Evolutionary conservation across 1,139 yeast genomes (phyloP), one percentile per base, ranked within the genome.

Genomic region (Scheffersomyces segobiensis): DNA sequence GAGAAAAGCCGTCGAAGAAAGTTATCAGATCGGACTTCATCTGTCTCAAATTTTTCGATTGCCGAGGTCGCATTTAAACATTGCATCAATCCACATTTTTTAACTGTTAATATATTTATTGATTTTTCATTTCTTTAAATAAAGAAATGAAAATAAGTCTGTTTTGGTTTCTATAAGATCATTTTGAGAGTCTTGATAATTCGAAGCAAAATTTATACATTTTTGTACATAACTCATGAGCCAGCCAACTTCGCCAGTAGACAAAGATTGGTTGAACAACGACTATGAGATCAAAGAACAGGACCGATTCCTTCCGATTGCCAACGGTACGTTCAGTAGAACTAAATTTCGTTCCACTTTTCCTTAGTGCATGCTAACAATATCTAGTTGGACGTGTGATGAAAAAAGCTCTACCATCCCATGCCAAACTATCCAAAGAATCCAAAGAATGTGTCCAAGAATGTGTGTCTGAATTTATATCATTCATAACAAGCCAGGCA

Each of bases 221-320:
- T 12, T 24, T 32, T 32, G 42, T 32, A 32, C 17, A 32, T 32
- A 12, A 32, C 42, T 4, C 14, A 48, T 48, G 50, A 48, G 50
- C 24, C 21, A 20, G 17, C n/a, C 21, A 14, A 48, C 53, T 46
- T 22, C 49, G 14, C 49, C 52, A 4, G 42, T 56, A 20, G 60
- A 58, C 18, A 55, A 53, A 21, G 56, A 55, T 14, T 58, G 57
- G 57, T 54, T 62, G 46, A 76, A 71, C 59, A 67, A 70, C 55
- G 85, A 82, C 61, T 81, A 79, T 63, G 87, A 86, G 63, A 80
- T 87, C 53, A 83, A 88, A 64, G 96, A 90, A 66, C 96, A 90
- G 68, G 96, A 90, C 67, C 79, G 96, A 63, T 89, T 89, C 85
- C 79, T 91, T 26, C 97, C 97, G 20, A 89, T 92, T 65, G 97